Conservation (phyloP, 2,329 filamentous ascomycete species). For the Neodidymelliopsis sp. region DNA sequence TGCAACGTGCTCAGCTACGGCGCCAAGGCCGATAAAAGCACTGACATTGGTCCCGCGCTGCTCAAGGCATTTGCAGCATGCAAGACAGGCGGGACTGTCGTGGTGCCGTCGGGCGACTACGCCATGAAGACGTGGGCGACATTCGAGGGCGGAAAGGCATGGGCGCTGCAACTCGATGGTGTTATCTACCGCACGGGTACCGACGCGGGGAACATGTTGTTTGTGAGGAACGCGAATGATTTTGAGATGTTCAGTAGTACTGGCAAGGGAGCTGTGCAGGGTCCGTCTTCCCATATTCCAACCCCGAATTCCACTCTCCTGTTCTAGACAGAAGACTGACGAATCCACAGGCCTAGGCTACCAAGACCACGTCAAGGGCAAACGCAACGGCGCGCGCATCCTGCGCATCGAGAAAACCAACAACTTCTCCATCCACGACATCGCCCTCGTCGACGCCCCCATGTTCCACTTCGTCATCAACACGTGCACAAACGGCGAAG, state of each 20-base stretch:
- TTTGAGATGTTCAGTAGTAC: conserved; percentile 64
- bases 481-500: conserved; percentile 60
- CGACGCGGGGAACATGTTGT: conserved; percentile 62
- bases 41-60: conserved; percentile 60
- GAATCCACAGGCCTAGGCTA: conserved; percentile 50
- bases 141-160: conserved; percentile 56
- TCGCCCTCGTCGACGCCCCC: conserved; percentile 59
- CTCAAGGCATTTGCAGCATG: conserved; percentile 59
- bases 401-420: conserved; percentile 55
- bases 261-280: conserved; percentile 61
- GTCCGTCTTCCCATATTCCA: conserved; percentile 17
- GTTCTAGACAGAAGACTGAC: no score
- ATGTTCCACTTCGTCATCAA: conserved; percentile 61
- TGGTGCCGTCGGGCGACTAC: conserved; percentile 60
- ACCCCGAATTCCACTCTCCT: no score
- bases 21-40: conserved; percentile 59
- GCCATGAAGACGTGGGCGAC: conserved; percentile 60
- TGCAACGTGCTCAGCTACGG: conserved; percentile 64
- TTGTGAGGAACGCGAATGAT: conserved; percentile 58
- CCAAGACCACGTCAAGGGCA: conserved; percentile 55
- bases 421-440: conserved; percentile 60
- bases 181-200: conserved; percentile 61
- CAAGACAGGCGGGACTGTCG: conserved; percentile 59
- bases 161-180: conserved; percentile 62
- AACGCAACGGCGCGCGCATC: conserved; percentile 53